These are phyloP conservation scores for Astrothelium macrocarpum DNA, from an alignment of 495 filamentous ascomycete genomes.

Conservation along the genomic window DNA sequence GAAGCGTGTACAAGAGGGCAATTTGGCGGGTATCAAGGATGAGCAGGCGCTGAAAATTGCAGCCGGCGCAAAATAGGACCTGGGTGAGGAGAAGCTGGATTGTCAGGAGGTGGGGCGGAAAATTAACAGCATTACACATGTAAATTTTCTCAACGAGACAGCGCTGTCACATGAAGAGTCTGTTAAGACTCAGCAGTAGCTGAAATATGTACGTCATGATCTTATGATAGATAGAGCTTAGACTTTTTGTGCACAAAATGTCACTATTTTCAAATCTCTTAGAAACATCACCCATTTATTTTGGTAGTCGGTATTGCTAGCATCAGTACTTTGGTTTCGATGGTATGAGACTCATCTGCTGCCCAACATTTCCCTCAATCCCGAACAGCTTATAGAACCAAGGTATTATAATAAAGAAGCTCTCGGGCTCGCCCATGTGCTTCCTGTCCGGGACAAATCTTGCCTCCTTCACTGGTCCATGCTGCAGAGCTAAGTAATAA, in stretches of 20 bases:
- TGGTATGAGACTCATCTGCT: slow-evolving; percentile 32
- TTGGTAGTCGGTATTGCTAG: too few species aligned
- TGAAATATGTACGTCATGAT: slow-evolving; percentile 1
- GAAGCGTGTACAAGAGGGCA: slow-evolving; percentile 71
- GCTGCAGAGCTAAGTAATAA: slow-evolving; percentile 56
- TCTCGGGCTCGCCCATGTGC: slow-evolving; percentile 38
- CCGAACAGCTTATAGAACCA: slow-evolving; percentile 35
- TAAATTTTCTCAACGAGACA: too few species aligned
- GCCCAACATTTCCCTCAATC: slow-evolving; percentile 26
- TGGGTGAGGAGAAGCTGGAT: background rate
- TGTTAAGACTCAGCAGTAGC: too few species aligned
- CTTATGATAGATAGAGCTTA: background rate
- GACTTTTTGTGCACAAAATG: background rate
- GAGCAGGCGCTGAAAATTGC: slow-evolving; percentile 40
- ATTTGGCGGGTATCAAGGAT: slow-evolving; percentile 67
- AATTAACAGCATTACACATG: too few species aligned
- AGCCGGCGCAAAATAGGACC: slow-evolving; percentile 3
- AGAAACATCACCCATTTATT: background rate
- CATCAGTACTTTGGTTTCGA: slow-evolving; percentile 32
- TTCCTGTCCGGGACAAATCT: slow-evolving; percentile 27
- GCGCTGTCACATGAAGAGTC: too few species aligned
- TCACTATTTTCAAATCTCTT: slow-evolving; percentile 11
- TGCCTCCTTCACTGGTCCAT: slow-evolving; percentile 65
- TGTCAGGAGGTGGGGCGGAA: background rate
- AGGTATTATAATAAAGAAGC: slow-evolving; percentile 32